Evolutionary conservation across 805 yeast genomes (phyloP).

Genomic region (Zygotorulaspora florentina): DNA sequence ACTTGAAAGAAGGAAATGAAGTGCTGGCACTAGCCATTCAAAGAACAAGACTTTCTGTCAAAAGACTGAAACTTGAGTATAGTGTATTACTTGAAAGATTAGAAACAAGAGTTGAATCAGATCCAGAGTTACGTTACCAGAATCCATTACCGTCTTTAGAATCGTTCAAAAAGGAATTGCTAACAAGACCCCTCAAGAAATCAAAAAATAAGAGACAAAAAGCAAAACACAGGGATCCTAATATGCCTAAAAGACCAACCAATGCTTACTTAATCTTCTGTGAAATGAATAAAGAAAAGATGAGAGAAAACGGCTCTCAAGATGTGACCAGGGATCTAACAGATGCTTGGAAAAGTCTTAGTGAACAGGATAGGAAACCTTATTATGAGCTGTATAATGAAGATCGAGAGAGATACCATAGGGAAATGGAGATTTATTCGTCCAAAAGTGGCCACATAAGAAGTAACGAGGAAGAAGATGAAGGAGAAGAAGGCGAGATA

Average conservation of each 20-base stretch:
- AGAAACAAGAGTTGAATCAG: slow-evolving; percentile 49
- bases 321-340: slow-evolving; percentile 78
- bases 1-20: slow-evolving; percentile 75
- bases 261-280: slow-evolving; percentile 87
- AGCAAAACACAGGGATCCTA: slow-evolving; percentile 65
- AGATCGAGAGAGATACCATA: slow-evolving; percentile 69
- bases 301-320: slow-evolving; percentile 52
- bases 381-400: slow-evolving; percentile 72
- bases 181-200: slow-evolving; percentile 23
- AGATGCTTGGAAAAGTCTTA: slow-evolving; percentile 78
- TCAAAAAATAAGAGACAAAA: slow-evolving; percentile 31
- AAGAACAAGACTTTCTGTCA: slow-evolving; percentile 69
- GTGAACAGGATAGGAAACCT: slow-evolving; percentile 64
- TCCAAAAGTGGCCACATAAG: slow-evolving; percentile 14
- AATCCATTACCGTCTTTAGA: slow-evolving; percentile 32
- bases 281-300: slow-evolving; percentile 74
- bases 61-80: slow-evolving; percentile 78
- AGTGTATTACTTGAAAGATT: slow-evolving; percentile 73
- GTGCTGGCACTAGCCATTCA: slow-evolving; percentile 68
- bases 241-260: slow-evolving; percentile 82
- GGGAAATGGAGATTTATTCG: slow-evolving; percentile 58
- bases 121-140: slow-evolving; percentile 30
- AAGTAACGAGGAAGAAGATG: slow-evolving; percentile 22
- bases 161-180: slow-evolving; percentile 25
- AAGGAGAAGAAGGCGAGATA: slow-evolving; percentile 12